Evolutionary conservation across 73 alveolate species (phyloP), one percentile per base, ranked within the genome.

Genomic region (Symbiodinium pilosum): DNA sequence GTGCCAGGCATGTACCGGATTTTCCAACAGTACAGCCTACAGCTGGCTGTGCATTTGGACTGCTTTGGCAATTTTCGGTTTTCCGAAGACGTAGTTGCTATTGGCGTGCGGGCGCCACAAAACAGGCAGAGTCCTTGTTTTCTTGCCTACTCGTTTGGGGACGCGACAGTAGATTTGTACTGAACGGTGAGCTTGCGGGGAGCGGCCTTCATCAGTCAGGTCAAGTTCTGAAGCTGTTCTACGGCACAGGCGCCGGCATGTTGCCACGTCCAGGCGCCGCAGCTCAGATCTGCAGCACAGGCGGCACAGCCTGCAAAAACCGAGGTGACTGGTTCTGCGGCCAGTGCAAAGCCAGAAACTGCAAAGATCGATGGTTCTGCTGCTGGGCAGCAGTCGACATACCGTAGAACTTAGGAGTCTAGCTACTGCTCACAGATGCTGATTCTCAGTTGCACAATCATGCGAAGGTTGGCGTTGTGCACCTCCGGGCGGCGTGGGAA

Each of bases 301-400:
- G 7, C 30, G 20, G 7, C 26, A 18, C 43, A 2, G 20, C 11
- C 39, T 39, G 39, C 42, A 8, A 24, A 83, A 5, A 30, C 32
- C n/a, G 16, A 43, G 97, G 97, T 7, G 97, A 91, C 59, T 91
- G 97, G 97, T 91, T 91, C 84, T 91, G 97, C 28, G 97, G 97
- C 77, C 56, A 68, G 51, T 91, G 97, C 89, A 8, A n/a, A 71
- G 97, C 97, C 28, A 56, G 97, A 30, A 91, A 71, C 24, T 91
- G 97, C 81, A 68, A 20, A 42, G 97, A 91, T 69, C 87, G 97
- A 39, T 84, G 36, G 42, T 84, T 43, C 38, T 84, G 93, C 73
- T 18, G 47, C 93, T 43, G 36, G 93, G 64, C 56, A 9, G 12
- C 21, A 24, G 43, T 39, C 14, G 71, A 4, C 40, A 12, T 26